phyloP scores from a whole-genome alignment of 805 yeast species.

The Saccharomyces eubayanus region DNA sequence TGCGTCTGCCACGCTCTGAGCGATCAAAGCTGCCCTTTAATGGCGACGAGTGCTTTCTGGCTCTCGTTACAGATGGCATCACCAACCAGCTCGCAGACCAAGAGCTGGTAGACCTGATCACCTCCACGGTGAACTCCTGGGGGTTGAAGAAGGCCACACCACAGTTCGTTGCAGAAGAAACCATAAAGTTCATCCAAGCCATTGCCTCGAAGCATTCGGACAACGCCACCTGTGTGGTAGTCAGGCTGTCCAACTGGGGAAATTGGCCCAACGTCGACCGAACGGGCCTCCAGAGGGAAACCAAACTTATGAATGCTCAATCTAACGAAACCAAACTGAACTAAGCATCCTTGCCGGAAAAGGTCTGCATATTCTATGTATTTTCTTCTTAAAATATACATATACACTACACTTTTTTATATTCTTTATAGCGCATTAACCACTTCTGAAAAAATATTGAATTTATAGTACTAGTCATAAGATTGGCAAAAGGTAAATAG shows the following conservation, averaged over 20 bases:
- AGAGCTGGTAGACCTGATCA: conserved; percentile 80
- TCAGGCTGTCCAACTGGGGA: conserved; percentile 87
- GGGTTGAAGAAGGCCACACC: conserved; percentile 75
- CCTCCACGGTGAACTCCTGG: conserved; percentile 47
- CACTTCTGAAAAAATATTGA: neutral
- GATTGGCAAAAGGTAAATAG: neutral
- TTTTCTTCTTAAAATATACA: neutral
- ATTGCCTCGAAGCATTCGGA: conserved; percentile 74
- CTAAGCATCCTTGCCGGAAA: neutral
- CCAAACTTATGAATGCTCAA: conserved; percentile 31
- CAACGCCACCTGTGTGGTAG: conserved; percentile 85
- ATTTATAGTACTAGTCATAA: neutral
- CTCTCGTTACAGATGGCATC: conserved; percentile 80
- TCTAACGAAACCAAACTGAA: neutral
- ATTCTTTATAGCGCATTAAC: neutral
- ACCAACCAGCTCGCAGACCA: conserved; percentile 77
- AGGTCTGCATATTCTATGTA: neutral
- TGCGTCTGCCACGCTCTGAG: conserved; percentile 33
- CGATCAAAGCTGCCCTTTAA: conserved; percentile 42
- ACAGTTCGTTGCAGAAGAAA: conserved; percentile 76
- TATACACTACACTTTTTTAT: neutral
- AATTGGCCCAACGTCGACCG: conserved; percentile 80
- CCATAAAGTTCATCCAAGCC: conserved; percentile 72
- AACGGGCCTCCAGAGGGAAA: conserved; percentile 75
- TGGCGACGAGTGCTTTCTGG: conserved; percentile 82